These are phyloP conservation scores for Pythium apleroticum DNA, from an alignment of 352 stramenopile genomes.

Conservation along the genomic window DNA sequence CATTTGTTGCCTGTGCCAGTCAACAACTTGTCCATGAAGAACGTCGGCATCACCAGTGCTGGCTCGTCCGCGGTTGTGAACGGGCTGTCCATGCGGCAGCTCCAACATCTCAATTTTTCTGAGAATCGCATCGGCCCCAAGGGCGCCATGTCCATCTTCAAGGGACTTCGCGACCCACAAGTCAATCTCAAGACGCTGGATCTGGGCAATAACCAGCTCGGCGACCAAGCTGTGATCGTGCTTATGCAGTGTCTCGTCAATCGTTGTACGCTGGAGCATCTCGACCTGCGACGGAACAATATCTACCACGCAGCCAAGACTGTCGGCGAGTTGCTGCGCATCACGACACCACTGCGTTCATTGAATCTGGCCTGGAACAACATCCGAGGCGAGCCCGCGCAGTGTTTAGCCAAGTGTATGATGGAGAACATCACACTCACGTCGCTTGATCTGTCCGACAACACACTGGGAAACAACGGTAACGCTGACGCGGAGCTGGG, in stretches of 20 bases:
- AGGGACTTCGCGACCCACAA: conserved; percentile 49
- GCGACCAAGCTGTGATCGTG: conserved; percentile 53
- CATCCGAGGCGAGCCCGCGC: conserved; percentile 62
- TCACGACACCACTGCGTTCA: conserved; percentile 52
- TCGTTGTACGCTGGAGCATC: conserved; percentile 60
- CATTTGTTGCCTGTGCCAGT: conserved; percentile 55
- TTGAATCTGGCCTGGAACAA: conserved; percentile 81
- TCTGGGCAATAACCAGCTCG: conserved; percentile 71
- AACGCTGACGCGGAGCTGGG: conserved; percentile 65
- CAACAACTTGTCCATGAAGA: conserved; percentile 69
- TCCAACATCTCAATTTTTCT: conserved; percentile 67
- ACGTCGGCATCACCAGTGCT: conserved; percentile 55
- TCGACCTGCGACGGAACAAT: conserved; percentile 62
- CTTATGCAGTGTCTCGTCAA: conserved; percentile 69
- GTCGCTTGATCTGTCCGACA: conserved; percentile 66
- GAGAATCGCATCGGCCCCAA: conserved; percentile 63
- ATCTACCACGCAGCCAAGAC: conserved; percentile 63
- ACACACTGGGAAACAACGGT: conserved; percentile 68
- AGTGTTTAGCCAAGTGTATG: conserved; percentile 64
- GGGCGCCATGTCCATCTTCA: conserved; percentile 56
- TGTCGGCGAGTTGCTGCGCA: conserved; percentile 58
- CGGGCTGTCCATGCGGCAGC: conserved; percentile 44
- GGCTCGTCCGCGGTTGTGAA: conserved; percentile 62
- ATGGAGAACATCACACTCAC: conserved; percentile 70
- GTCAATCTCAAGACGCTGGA: conserved; percentile 63